These are phyloP conservation scores for Pisolithus orientalis DNA, from an alignment of 768 basidiomycete genomes.

Conservation along the genomic window DNA sequence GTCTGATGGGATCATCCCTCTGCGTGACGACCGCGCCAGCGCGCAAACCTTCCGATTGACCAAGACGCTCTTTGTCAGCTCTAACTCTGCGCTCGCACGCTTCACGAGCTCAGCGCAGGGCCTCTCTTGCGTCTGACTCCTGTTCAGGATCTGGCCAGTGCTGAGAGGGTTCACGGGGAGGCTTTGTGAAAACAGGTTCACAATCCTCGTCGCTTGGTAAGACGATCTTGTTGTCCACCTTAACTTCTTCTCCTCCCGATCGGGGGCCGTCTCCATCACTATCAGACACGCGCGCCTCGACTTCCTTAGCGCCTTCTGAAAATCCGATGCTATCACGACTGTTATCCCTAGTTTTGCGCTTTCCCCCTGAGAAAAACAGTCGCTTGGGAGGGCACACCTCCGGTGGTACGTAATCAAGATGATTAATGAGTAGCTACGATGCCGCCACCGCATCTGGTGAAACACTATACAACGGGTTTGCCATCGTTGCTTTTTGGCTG, in stretches of 20 bases:
- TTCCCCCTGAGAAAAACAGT: slow-evolving; percentile 42
- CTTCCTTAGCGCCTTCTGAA: slow-evolving; percentile 10
- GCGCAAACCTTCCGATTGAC: slow-evolving; percentile 21
- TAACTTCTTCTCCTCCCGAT: too few relatives aligned
- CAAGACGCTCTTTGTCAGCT: slow-evolving; percentile 16
- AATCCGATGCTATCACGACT: slow-evolving; percentile 13
- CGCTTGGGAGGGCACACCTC: slow-evolving; percentile 49
- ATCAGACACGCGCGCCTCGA: slow-evolving; percentile 4
- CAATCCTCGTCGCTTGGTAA: slow-evolving; percentile 2
- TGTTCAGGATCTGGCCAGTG: slow-evolving; percentile 1
- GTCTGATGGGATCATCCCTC: slow-evolving; percentile 23
- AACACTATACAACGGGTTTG: slow-evolving; percentile 57
- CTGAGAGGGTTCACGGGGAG: neutral
- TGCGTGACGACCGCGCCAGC: slow-evolving; percentile 23
- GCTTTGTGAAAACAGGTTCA: slow-evolving; percentile 5
- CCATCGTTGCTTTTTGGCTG: slow-evolving; percentile 54
- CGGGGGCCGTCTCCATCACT: neutral
- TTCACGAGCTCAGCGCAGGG: slow-evolving; percentile 13
- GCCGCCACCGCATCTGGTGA: slow-evolving; percentile 34
- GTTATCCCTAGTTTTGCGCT: slow-evolving; percentile 20
- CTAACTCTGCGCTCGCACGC: slow-evolving; percentile 22
- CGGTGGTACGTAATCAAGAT: slow-evolving; percentile 61
- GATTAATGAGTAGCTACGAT: slow-evolving; percentile 50
- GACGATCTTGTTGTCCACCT: neutral
- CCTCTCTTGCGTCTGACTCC: slow-evolving; percentile 2